Evolutionary conservation across 2,329 filamentous ascomycete species (phyloP).

Genomic region (Pestalotiopsis fici): DNA sequence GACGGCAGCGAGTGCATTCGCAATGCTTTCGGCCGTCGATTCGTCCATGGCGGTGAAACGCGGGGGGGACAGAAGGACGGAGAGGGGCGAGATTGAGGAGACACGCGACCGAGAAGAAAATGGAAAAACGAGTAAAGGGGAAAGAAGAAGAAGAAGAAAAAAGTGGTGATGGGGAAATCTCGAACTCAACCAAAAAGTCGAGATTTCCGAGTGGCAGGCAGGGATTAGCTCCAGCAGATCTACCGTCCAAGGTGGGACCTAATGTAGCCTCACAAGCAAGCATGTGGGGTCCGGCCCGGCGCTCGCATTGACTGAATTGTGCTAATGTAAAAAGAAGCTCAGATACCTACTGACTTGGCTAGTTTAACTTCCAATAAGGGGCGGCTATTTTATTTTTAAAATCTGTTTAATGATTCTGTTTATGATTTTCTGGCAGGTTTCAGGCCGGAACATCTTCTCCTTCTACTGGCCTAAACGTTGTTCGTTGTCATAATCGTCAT

Average conservation of each 20-base stretch:
- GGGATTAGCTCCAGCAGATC: constrained; percentile 5
- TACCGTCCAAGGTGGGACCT: not conserved
- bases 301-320: not conserved
- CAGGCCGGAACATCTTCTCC: not conserved
- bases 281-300: not conserved
- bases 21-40: constrained; percentile 11
- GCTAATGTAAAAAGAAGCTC: not conserved
- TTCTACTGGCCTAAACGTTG: not conserved
- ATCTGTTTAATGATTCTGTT: not conserved
- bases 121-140: too few relatives aligned
- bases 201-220: not conserved
- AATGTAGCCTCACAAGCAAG: not conserved
- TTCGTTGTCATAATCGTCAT: not conserved
- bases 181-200: not conserved
- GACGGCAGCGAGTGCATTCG: constrained; percentile 12
- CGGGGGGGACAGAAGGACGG: not conserved
- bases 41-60: constrained; percentile 10
- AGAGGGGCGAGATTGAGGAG: not conserved
- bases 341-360: not conserved
- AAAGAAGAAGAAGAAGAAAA: not conserved
- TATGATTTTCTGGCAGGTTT: not conserved
- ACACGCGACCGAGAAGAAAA: not conserved
- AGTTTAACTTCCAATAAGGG: not conserved
- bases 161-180: not conserved
- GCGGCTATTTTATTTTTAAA: not conserved